A percentile compares a stretch with the other conserved stretches of the same genome.
Evolutionary conservation across 192 early-diverging fungal genomes (phyloP).

Genomic region (Gamsiella multidivaricata): DNA sequence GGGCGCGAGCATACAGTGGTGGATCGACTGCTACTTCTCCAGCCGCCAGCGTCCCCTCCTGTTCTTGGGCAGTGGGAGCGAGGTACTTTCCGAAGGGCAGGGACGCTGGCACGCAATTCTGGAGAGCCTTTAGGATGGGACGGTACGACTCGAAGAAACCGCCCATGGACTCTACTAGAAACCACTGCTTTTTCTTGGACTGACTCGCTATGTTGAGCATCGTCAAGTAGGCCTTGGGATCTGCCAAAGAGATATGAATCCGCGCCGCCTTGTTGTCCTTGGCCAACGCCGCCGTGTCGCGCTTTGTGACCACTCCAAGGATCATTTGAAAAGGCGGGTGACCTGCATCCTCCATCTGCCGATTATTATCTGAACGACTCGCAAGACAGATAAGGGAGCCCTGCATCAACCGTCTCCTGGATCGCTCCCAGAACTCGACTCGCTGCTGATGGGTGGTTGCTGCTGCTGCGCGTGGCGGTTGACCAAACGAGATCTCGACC

Average conservation of each 20-base stretch:
- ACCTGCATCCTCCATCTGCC: background rate
- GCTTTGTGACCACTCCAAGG: slow-evolving; percentile 54
- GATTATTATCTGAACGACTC: no score
- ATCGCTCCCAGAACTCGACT: slow-evolving; percentile 58
- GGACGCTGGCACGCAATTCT: slow-evolving; percentile 27
- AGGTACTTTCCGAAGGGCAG: slow-evolving; percentile 58
- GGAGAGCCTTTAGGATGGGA: slow-evolving; percentile 52
- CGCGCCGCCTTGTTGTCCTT: slow-evolving; percentile 2
- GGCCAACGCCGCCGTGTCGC: slow-evolving; percentile 41
- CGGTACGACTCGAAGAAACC: slow-evolving; percentile 51
- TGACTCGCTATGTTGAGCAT: slow-evolving; percentile 7
- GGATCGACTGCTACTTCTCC: no score
- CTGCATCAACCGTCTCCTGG: slow-evolving; percentile 52
- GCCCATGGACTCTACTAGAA: slow-evolving; percentile 53
- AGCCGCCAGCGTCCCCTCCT: no score
- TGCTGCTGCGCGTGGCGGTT: slow-evolving; percentile 14
- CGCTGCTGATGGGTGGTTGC: slow-evolving; percentile 23
- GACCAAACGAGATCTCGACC: slow-evolving; percentile 39
- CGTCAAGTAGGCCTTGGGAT: slow-evolving; percentile 29
- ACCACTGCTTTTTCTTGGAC: slow-evolving; percentile 7
- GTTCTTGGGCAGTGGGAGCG: slow-evolving; percentile 24
- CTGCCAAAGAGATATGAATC: slow-evolving; percentile 46
- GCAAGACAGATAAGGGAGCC: slow-evolving; percentile 60
- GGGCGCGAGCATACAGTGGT: slow-evolving; percentile 55
- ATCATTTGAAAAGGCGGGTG: slow-evolving; percentile 32